phyloP scores from a whole-genome alignment of 1,139 yeast genomes.

The Blastobotrys serpentis region DNA sequence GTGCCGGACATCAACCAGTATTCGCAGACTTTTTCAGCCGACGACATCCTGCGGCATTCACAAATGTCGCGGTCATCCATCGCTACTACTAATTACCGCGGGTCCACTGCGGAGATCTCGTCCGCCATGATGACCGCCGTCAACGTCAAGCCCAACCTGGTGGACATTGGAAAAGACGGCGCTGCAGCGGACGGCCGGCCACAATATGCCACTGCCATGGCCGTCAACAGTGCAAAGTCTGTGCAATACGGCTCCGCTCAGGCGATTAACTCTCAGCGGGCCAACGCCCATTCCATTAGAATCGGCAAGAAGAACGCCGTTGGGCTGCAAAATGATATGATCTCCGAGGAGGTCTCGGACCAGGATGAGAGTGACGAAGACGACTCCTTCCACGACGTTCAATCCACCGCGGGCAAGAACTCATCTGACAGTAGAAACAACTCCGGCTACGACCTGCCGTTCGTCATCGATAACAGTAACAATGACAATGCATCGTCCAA shows the following conservation, averaged over 20 bases:
- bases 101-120: constrained; percentile 34
- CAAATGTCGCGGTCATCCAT: constrained; percentile 31
- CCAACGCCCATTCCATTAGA: constrained; percentile 28
- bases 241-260: constrained; percentile 23
- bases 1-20: constrained; percentile 18
- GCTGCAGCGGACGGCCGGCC: constrained; percentile 10
- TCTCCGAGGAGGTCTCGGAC: constrained; percentile 25
- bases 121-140: constrained; percentile 34
- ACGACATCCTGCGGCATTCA: constrained; percentile 28
- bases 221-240: constrained; percentile 8
- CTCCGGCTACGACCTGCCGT: constrained; percentile 30
- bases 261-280: constrained; percentile 21
- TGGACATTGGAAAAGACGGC: constrained; percentile 28
- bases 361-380: constrained; percentile 14
- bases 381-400: constrained; percentile 2
- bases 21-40: constrained; percentile 25
- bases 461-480: constrained; percentile 22
- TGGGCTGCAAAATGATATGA: constrained; percentile 27
- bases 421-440: background rate
- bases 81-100: constrained; percentile 36
- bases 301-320: constrained; percentile 25
- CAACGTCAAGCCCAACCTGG: constrained; percentile 35
- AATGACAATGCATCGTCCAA: background rate
- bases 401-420: constrained; percentile 1
- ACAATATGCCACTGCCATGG: constrained; percentile 15